A percentile compares a stretch with the other conserved stretches of the same genome.
These are phyloP conservation scores for Populus simonii DNA, from an alignment of 345 rosid genomes.

Conservation along the genomic window DNA sequence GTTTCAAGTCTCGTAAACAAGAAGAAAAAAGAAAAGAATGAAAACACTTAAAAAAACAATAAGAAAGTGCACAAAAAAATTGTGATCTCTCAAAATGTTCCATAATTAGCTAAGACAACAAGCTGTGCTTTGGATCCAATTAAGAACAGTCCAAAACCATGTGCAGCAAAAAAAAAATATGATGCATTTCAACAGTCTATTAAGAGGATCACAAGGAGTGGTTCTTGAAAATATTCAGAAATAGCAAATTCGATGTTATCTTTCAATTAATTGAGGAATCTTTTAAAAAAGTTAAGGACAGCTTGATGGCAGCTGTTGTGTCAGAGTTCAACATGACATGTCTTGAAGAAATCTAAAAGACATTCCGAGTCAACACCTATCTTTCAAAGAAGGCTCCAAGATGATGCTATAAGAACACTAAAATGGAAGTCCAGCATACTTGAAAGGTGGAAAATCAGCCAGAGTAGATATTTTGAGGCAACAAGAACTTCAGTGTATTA, in stretches of 20 bases:
- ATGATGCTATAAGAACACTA: background rate
- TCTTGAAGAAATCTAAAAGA: background rate
- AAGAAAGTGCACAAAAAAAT: background rate
- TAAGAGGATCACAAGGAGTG: background rate
- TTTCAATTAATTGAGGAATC: background rate
- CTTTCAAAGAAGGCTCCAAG: background rate
- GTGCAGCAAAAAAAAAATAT: background rate
- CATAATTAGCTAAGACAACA: background rate
- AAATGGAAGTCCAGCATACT: background rate
- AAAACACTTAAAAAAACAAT: background rate
- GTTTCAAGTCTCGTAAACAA: background rate
- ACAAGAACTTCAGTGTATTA: background rate
- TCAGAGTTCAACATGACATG: background rate
- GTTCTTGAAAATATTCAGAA: background rate
- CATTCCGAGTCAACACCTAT: background rate
- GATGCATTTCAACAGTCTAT: background rate
- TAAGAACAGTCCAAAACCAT: background rate
- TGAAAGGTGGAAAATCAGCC: background rate
- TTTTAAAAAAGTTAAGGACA: background rate
- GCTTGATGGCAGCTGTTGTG: background rate
- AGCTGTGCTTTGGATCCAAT: background rate
- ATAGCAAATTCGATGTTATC: background rate
- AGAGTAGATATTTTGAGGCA: background rate
- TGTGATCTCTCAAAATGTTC: background rate
- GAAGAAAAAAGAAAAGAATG: background rate